These are phyloP conservation scores for Pyricularia grisea DNA, from an alignment of 2,329 filamentous ascomycete species.

Conservation along the genomic window DNA sequence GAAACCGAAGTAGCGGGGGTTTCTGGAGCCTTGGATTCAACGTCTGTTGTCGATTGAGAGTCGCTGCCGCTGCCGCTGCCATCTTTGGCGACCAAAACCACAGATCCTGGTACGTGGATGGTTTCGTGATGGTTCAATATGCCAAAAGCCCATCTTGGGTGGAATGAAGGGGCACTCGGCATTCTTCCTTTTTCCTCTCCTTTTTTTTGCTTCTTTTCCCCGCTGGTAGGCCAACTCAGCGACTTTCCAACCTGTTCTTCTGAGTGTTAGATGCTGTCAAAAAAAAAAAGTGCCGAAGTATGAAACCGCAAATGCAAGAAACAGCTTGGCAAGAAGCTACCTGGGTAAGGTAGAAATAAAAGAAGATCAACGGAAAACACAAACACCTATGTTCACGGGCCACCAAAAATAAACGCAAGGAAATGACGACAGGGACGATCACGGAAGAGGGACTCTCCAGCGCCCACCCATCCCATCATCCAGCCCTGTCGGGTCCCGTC, in stretches of 20 bases:
- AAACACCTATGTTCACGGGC: not conserved
- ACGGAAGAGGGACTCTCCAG: not conserved
- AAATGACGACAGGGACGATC: not conserved
- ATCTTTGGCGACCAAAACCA: conserved; percentile 44
- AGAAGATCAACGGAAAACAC: not conserved
- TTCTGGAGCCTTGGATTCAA: conserved; percentile 44
- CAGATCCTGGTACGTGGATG: conserved; percentile 64
- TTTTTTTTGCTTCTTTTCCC: not conserved
- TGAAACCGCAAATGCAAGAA: not conserved
- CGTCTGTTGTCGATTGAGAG: conserved; percentile 47
- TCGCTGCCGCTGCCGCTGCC: conserved; percentile 39
- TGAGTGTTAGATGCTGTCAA: not conserved
- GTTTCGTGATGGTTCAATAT: conserved; percentile 74
- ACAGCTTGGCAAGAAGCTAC: not conserved
- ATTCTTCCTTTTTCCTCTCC: not conserved
- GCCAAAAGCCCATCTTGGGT: conserved; percentile 56
- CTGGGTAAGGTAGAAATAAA: not conserved
- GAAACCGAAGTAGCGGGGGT: conserved; percentile 23
- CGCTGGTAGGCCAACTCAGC: not conserved
- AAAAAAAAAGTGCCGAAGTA: not conserved
- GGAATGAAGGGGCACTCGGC: conserved; percentile 6
- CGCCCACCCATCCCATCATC: not conserved
- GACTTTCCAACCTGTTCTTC: not conserved
- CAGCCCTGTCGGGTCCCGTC: not conserved
- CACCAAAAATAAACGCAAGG: not conserved